Percentiles rank a stretch among this genome's conserved stretches.
phyloP scores from a whole-genome alignment of 768 basidiomycete genomes.

The Lyophyllum shimeji region DNA sequence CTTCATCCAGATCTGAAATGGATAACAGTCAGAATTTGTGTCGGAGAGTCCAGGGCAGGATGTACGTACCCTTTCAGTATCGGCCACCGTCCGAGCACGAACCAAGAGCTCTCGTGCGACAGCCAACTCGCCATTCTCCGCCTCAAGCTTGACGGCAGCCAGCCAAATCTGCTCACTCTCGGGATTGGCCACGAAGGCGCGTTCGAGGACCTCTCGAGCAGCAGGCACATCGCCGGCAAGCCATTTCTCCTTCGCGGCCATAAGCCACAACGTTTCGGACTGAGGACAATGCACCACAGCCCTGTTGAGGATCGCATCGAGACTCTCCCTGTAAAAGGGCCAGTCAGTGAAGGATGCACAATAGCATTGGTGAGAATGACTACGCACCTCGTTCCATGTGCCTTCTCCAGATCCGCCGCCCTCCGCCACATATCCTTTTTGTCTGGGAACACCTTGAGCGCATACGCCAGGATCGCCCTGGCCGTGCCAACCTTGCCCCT shows the following conservation, averaged over 20 bases:
- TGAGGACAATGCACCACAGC: constrained; percentile 93
- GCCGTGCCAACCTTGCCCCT: constrained; percentile 80
- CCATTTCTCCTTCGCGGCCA: constrained; percentile 99
- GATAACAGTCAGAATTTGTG: constrained; percentile 8
- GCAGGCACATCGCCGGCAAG: constrained; percentile 81
- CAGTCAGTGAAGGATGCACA: neutral
- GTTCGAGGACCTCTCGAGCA: constrained; percentile 86
- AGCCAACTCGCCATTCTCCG: constrained; percentile 88
- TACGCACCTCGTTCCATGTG: constrained; percentile 74
- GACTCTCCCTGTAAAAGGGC: constrained; percentile 54
- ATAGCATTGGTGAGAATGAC: neutral
- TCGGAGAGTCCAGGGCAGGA: neutral
- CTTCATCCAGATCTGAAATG: constrained; percentile 95
- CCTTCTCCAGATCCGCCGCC: constrained; percentile 92
- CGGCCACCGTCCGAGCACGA: constrained; percentile 87
- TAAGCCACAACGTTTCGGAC: constrained; percentile 95
- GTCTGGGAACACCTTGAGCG: constrained; percentile 89
- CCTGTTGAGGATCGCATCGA: constrained; percentile 77
- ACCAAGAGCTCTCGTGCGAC: constrained; percentile 86
- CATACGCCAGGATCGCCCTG: constrained; percentile 86
- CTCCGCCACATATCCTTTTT: constrained; percentile 82
- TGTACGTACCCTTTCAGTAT: constrained; percentile 79
- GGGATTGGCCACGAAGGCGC: constrained; percentile 91
- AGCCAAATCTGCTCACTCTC: constrained; percentile 98
- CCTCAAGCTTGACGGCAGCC: constrained; percentile 95